phyloP scores from a whole-genome alignment of 2,329 filamentous ascomycete genomes.

The Aspergillus oerlinghausenensis region DNA sequence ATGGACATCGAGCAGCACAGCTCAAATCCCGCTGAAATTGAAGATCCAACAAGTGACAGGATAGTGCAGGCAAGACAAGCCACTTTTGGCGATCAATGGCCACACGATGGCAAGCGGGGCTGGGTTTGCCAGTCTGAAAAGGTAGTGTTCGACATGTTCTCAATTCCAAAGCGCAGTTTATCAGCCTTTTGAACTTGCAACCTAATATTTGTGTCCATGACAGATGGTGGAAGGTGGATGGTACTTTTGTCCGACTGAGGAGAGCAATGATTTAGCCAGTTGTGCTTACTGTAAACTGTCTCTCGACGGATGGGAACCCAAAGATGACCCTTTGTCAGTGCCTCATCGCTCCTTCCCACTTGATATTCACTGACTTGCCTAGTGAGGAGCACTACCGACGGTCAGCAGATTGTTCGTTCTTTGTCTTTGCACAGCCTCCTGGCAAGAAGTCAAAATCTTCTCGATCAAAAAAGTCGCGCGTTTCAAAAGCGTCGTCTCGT shows the following conservation, averaged over 20 bases:
- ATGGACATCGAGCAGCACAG: conserved; percentile 52
- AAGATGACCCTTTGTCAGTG: conserved; percentile 80
- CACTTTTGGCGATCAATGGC: conserved; percentile 84
- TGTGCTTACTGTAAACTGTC: conserved; percentile 88
- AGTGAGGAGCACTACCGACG: conserved; percentile 83
- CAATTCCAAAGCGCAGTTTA: background rate
- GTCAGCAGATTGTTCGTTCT: conserved; percentile 77
- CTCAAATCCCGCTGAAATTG: conserved; percentile 47
- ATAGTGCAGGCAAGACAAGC: conserved; percentile 73
- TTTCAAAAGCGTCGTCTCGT: conserved; percentile 68
- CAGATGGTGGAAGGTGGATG: conserved; percentile 88
- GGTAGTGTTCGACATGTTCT: conserved; percentile 45
- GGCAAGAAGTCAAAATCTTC: conserved; percentile 56
- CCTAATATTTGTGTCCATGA: conserved; percentile 5
- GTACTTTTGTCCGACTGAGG: conserved; percentile 81
- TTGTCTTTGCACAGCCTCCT: conserved; percentile 55
- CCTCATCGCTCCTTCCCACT: conserved; percentile 17
- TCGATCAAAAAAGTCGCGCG: conserved; percentile 50
- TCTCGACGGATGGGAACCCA: conserved; percentile 90
- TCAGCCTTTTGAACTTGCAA: background rate
- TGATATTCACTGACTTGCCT: conserved; percentile 11
- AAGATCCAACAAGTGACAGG: conserved; percentile 67
- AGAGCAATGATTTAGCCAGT: conserved; percentile 82
- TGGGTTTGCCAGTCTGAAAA: conserved; percentile 89
- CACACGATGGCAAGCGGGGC: conserved; percentile 79